Evolutionary conservation across 2,329 filamentous ascomycete species (phyloP).

Genomic region (Bipolaris victoriae): DNA sequence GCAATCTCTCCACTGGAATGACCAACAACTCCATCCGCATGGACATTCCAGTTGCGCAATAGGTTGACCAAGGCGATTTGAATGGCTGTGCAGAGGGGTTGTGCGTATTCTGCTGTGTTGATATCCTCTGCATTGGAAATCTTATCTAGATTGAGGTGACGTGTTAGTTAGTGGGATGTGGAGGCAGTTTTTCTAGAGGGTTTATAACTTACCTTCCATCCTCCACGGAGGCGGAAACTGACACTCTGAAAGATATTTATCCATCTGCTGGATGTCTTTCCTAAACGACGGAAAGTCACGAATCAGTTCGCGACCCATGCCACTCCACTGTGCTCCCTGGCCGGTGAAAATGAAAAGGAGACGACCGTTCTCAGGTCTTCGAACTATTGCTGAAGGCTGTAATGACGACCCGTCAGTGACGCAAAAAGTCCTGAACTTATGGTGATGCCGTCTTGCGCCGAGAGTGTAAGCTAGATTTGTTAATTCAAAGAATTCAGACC

Average conservation of each 20-base stretch:
- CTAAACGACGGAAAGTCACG: neutral
- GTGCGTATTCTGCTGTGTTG: neutral
- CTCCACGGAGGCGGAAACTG: no score
- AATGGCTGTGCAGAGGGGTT: neutral
- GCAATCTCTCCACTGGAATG: conserved; percentile 34
- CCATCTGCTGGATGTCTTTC: neutral
- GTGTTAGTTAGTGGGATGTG: no score
- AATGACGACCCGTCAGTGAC: no score
- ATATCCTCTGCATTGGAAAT: neutral
- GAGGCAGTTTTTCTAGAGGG: neutral
- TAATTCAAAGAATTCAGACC: no score
- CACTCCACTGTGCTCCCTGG: conserved; percentile 53
- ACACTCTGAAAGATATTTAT: no score
- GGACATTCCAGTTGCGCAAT: conserved; percentile 20
- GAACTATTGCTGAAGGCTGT: conserved; percentile 15
- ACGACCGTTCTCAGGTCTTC: neutral
- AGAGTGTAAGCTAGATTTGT: no score
- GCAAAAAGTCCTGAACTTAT: no score
- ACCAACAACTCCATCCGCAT: conserved; percentile 22
- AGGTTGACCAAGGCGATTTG: neutral
- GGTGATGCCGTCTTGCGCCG: no score
- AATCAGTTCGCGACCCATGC: conserved; percentile 49
- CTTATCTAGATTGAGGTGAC: neutral
- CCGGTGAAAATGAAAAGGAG: conserved; percentile 44
- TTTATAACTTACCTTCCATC: neutral